These are phyloP conservation scores for Metschnikowia corniflorae DNA, from an alignment of 805 yeast species.

Conservation along the genomic window DNA sequence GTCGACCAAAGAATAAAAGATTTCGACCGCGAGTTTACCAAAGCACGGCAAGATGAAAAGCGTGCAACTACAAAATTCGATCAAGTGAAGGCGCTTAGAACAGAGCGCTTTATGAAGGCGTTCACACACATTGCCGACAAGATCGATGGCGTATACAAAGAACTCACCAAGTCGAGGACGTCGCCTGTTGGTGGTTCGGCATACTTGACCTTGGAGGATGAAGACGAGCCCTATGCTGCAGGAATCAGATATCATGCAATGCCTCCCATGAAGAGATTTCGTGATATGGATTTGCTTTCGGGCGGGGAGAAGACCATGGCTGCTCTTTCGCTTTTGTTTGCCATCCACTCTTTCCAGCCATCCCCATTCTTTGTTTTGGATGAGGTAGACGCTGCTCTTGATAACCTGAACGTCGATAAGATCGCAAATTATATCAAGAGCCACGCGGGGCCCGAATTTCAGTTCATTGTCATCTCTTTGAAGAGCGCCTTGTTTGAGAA, in stretches of 20 bases:
- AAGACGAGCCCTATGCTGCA: conserved; percentile 79
- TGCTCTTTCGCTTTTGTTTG: conserved; percentile 86
- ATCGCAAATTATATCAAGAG: conserved; percentile 82
- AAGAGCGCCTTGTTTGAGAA: conserved; percentile 83
- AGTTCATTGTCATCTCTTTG: conserved; percentile 88
- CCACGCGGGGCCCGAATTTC: conserved; percentile 74
- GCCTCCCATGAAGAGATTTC: conserved; percentile 92
- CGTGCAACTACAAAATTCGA: conserved; percentile 54
- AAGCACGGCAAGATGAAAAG: conserved; percentile 59
- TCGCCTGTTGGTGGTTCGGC: conserved; percentile 93
- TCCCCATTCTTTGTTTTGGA: conserved; percentile 95
- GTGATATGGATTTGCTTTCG: conserved; percentile 87
- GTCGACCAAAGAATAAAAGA: conserved; percentile 58
- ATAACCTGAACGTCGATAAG: conserved; percentile 78
- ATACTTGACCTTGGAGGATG: conserved; percentile 78
- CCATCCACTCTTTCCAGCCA: conserved; percentile 86
- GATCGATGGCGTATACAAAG: conserved; percentile 79
- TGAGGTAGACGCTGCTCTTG: conserved; percentile 98
- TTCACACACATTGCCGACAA: conserved; percentile 70
- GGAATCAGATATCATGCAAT: conserved; percentile 91
- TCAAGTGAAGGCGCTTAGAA: conserved; percentile 56
- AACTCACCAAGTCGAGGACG: conserved; percentile 67
- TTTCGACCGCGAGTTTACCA: conserved; percentile 61
- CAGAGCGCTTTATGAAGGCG: conserved; percentile 62
- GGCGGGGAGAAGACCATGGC: conserved; percentile 98